Conservation (phyloP, 2,329 filamentous ascomycete genomes). For the Penicillium sp. region DNA sequence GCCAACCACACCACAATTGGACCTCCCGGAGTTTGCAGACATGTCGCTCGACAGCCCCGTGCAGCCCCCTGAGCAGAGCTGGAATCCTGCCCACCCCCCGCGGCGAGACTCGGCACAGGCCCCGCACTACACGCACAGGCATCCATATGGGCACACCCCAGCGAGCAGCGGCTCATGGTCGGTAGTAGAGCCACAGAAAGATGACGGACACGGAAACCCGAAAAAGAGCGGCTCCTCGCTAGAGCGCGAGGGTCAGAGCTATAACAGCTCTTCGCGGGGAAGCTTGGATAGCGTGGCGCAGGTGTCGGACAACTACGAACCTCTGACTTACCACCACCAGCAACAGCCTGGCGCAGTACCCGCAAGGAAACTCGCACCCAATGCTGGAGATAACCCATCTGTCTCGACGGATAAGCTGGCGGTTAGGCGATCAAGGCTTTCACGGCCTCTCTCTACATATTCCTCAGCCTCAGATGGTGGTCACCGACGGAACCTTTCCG, state of each 20-base stretch:
- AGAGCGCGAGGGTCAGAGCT: slow-evolving; percentile 23
- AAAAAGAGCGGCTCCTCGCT: slow-evolving; percentile 24
- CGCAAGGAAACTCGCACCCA: slow-evolving; percentile 26
- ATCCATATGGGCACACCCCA: slow-evolving; percentile 29
- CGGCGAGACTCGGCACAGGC: slow-evolving; percentile 23
- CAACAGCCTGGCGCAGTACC: slow-evolving; percentile 38
- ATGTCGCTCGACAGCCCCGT: slow-evolving; percentile 26
- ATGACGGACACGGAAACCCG: slow-evolving; percentile 16
- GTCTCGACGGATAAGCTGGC: slow-evolving; percentile 62
- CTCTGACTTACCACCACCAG: slow-evolving; percentile 53
- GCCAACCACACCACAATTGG: slow-evolving; percentile 20
- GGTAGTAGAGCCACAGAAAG: slow-evolving; percentile 26
- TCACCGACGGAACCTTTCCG: slow-evolving; percentile 59
- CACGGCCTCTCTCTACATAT: slow-evolving; percentile 72
- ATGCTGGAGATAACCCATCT: slow-evolving; percentile 46
- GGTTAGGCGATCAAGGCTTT: slow-evolving; percentile 47
- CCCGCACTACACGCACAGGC: slow-evolving; percentile 12
- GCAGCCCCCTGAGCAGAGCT: slow-evolving; percentile 13
- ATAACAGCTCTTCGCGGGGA: slow-evolving; percentile 33
- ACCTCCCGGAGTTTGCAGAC: slow-evolving; percentile 24
- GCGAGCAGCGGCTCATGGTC: slow-evolving; percentile 37
- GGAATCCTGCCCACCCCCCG: slow-evolving; percentile 21
- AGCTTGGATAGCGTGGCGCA: slow-evolving; percentile 36
- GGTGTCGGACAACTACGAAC: slow-evolving; percentile 40
- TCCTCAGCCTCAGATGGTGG: slow-evolving; percentile 68